Percentiles rank a stretch among this genome's conserved stretches.
Conservation (phyloP, 805 yeast species). For the Cyberlindnera meyerae region DNA sequence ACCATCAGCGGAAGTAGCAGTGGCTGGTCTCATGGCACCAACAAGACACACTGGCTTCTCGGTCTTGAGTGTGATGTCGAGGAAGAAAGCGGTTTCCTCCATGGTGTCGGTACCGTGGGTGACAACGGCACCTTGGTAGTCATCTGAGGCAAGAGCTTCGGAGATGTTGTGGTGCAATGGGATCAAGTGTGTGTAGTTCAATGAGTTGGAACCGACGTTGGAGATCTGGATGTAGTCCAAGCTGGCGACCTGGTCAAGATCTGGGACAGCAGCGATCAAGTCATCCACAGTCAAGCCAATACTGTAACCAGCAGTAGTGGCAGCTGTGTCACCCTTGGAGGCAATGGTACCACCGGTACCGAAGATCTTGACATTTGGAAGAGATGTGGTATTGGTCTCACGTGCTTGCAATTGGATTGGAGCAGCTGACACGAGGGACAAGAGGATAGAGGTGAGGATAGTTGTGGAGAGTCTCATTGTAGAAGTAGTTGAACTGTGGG, state of each 20-base stretch:
- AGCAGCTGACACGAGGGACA: constrained; percentile 11
- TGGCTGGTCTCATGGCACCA: constrained; percentile 71
- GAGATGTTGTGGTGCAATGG: constrained; percentile 43
- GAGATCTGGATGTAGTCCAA: constrained; percentile 36
- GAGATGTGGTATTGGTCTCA: constrained; percentile 10
- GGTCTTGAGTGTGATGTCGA: constrained; percentile 43
- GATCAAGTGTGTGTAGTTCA: constrained; percentile 41
- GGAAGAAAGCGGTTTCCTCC: constrained; percentile 63
- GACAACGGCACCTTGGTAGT: constrained; percentile 55
- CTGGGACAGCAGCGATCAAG: constrained; percentile 50
- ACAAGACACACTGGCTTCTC: constrained; percentile 31
- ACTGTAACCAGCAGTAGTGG: constrained; percentile 50
- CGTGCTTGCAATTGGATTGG: constrained; percentile 6
- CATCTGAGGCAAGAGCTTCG: constrained; percentile 34
- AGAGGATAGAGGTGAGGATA: constrained; percentile 15
- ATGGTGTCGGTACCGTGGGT: constrained; percentile 72
- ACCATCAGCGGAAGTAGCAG: constrained; percentile 67
- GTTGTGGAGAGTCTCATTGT: constrained; percentile 21
- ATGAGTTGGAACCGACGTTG: constrained; percentile 56
- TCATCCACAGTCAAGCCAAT: constrained; percentile 50
- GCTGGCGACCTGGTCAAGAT: constrained; percentile 47
- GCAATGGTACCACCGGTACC: constrained; percentile 63
- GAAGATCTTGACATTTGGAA: constrained; percentile 38
- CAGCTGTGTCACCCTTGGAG: constrained; percentile 41
- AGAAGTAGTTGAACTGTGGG: neutral